Percentiles rank a stretch among this genome's conserved stretches.
phyloP scores from a whole-genome alignment of 768 basidiomycete genomes.

The Phaeotremella skinneri region DNA sequence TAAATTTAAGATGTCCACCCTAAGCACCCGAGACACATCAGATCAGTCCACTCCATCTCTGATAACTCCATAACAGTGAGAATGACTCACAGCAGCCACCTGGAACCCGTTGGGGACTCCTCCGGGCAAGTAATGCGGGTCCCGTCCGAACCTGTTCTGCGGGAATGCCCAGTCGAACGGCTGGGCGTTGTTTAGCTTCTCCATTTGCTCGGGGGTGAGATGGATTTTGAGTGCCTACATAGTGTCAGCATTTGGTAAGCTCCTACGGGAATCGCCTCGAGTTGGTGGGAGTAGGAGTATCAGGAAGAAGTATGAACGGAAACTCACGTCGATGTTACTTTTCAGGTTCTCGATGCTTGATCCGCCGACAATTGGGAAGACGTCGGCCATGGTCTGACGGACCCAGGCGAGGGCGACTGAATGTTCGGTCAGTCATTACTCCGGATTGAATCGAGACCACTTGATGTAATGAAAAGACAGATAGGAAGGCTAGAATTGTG shows the following conservation, averaged over 20 bases:
- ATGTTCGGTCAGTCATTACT: not conserved
- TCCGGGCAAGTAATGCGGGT: constrained; percentile 17
- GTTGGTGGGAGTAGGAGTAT: not conserved
- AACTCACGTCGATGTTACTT: constrained; percentile 23
- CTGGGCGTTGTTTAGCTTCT: constrained; percentile 34
- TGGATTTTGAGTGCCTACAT: constrained; percentile 24
- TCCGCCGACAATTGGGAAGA: constrained; percentile 46
- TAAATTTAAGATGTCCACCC: constrained; percentile 13
- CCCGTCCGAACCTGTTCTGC: constrained; percentile 14
- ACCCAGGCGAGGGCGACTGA: constrained; percentile 42
- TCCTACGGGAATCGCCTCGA: not conserved
- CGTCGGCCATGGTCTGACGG: constrained; percentile 34
- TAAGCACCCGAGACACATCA: not conserved
- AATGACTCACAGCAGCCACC: constrained; percentile 14
- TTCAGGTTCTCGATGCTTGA: constrained; percentile 37
- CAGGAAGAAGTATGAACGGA: not conserved
- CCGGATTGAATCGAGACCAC: constrained; percentile 13
- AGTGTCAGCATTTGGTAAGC: not conserved
- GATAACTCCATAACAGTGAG: not conserved
- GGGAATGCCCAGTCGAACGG: constrained; percentile 35
- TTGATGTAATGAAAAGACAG: constrained; percentile 1
- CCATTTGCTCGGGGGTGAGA: constrained; percentile 36
- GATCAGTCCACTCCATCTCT: not conserved
- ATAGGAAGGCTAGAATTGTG: too few relatives aligned
- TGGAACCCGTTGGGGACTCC: constrained; percentile 10